Base-by-base conservation (phyloP, 1,284 basidiomycete genomes). In the Meripilus lineatus region DNA sequence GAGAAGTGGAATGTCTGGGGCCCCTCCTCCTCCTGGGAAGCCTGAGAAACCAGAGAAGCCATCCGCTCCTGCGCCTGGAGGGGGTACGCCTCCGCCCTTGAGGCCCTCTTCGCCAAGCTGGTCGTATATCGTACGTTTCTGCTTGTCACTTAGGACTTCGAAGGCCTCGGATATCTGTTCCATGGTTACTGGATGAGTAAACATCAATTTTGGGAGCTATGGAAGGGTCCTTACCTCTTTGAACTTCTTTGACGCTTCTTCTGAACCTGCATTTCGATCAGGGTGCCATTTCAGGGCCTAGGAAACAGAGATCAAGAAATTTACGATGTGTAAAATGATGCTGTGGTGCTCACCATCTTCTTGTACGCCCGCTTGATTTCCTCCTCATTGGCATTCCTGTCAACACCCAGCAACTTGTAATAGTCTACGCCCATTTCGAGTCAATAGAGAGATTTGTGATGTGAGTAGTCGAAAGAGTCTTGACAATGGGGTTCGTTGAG, bases 41-140 rank as follows among this genome's bases (percentile, higher is more conserved):
- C 71, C 72, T 36, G 70, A 59, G 48, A 66, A 81, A 17, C 71
- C 69, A 21, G 74, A 74, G 43, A 76, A 73, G 26, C 70, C 64
- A 18, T 52, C 53, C 6, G 67, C 61, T 6, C 72, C 72, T 40
- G 75, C 72, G 5, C 75, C 74, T 45, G 77, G 72, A 24, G 77
- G 57, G 13, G 68, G 65, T 0, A 71, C 75, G 26, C 72, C 74
- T 26, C 77, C 77, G 15, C 75, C 76, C 64, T 98, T 97, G 52
- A 98, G 75, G 2, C 95, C 95, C 53, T 98, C 95, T 64, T 97
- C 95, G 25, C 95, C 95, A 49, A 93, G 88, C 55, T 95, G 92
- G 65, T 99, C 95, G 56, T 96, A 99, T 22, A 98, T 68, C 0
- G 90, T 73, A 38, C 92, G 85, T 67, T 98, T 99, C 64, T 98